Conservation (phyloP, 345 rosid genomes). For the Gossypium turneri region DNA sequence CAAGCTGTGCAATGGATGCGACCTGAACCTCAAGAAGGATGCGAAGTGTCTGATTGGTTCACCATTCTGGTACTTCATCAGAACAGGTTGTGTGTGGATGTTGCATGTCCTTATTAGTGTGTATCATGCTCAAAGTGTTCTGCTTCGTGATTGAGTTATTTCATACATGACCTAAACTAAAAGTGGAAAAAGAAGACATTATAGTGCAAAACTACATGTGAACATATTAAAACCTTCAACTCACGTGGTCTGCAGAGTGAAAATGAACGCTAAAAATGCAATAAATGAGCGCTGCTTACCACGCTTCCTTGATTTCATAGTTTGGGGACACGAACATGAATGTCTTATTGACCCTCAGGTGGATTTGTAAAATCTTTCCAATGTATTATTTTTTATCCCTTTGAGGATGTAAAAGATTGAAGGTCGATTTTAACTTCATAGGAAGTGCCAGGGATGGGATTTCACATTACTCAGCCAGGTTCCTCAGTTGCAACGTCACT, state of each 20-base stretch:
- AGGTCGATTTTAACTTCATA: conserved; percentile 39
- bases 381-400: background rate
- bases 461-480: conserved; percentile 98
- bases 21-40: conserved; percentile 90
- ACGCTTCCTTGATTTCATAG: conserved; percentile 84
- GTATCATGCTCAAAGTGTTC: background rate
- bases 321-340: conserved; percentile 99
- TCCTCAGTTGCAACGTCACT: conserved; percentile 97
- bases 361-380: background rate
- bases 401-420: conserved; percentile 23
- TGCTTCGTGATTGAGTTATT: conserved; percentile 3
- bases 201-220: background rate
- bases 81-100: conserved; percentile 55
- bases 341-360: conserved; percentile 97
- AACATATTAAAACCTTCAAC: background rate
- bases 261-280: conserved; percentile 95
- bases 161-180: background rate
- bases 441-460: conserved; percentile 99
- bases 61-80: conserved; percentile 97
- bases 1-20: conserved; percentile 99
- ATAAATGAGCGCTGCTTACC: conserved; percentile 95
- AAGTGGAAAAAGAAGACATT: background rate
- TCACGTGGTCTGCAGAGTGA: conserved; percentile 53
- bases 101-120: background rate
- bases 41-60: conserved; percentile 86